Conservation (phyloP, 148 eudicot species). For the Silene uniflora region DNA sequence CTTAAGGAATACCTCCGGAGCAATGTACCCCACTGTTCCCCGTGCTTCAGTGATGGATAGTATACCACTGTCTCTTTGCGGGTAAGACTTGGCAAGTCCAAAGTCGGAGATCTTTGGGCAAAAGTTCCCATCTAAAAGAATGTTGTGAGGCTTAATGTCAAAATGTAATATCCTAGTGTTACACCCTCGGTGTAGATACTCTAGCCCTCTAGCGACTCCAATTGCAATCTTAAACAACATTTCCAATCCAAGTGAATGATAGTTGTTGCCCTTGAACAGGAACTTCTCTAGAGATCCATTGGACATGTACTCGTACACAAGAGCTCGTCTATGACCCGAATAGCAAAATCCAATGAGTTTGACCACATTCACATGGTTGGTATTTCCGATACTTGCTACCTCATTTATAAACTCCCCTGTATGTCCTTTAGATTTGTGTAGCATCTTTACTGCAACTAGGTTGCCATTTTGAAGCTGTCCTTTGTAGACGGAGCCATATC, state of each 20-base stretch:
- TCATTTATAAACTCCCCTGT: constrained; percentile 42
- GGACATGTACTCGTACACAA: constrained; percentile 69
- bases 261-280: constrained; percentile 3
- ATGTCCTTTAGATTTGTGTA: constrained; percentile 25
- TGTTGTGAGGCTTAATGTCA: constrained; percentile 44
- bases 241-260: constrained; percentile 15
- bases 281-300: constrained; percentile 48
- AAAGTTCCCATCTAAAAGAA: constrained; percentile 29
- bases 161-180: constrained; percentile 37
- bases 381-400: constrained; percentile 57
- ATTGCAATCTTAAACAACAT: constrained; percentile 23
- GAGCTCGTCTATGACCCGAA: constrained; percentile 44
- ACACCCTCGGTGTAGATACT: constrained; percentile 43
- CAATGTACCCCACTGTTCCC: constrained; percentile 38
- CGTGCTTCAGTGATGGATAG: constrained; percentile 28
- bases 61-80: constrained; percentile 20
- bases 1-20: constrained; percentile 30
- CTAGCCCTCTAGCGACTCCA: constrained; percentile 39
- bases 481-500: constrained; percentile 70
- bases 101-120: constrained; percentile 41
- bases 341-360: constrained; percentile 57
- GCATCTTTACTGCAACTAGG: constrained; percentile 68
- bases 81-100: constrained; percentile 37
- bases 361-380: constrained; percentile 68
- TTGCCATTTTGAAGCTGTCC: constrained; percentile 59